Conservation (phyloP, 257 asterid genomes). For the Nicotiana benthamiana region DNA sequence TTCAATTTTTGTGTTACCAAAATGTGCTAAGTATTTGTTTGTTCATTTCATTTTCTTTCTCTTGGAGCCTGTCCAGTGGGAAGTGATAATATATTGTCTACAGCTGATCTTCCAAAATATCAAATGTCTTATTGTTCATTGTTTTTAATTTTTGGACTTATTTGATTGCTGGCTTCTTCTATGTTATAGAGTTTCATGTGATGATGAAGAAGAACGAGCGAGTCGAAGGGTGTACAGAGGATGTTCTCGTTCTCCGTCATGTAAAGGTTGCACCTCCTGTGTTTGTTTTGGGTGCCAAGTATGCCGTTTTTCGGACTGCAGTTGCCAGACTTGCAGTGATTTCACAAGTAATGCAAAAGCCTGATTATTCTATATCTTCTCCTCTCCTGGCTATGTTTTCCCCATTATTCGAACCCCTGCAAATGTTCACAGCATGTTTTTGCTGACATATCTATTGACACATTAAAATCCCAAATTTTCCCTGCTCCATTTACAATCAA, state of each 20-base stretch:
- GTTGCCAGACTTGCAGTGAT: conserved; percentile 50
- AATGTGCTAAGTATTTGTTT: not conserved
- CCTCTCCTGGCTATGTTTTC: not conserved
- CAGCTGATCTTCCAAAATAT: not conserved
- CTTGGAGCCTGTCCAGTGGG: not conserved
- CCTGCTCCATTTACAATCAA: not conserved
- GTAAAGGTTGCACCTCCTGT: conserved; percentile 52
- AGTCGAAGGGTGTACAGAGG: conserved; percentile 49
- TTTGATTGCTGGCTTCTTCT: not conserved
- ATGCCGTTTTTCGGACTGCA: conserved; percentile 44
- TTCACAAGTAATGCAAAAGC: conserved; percentile 37
- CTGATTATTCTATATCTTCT: conserved; percentile 5
- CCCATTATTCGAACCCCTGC: not conserved
- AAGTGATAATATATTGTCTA: not conserved
- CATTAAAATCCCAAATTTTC: not conserved
- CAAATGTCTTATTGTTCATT: not conserved
- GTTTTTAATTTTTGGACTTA: not conserved
- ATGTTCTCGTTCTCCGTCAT: conserved; percentile 38
- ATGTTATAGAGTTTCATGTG: conserved; percentile 35
- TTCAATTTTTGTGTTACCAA: not conserved
- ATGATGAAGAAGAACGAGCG: conserved; percentile 48
- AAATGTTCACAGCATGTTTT: not conserved
- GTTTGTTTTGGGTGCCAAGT: conserved; percentile 49
- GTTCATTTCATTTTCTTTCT: not conserved
- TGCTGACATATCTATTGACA: not conserved